phyloP scores from a whole-genome alignment of 495 filamentous ascomycete genomes.

The Neohortaea acidophila region DNA sequence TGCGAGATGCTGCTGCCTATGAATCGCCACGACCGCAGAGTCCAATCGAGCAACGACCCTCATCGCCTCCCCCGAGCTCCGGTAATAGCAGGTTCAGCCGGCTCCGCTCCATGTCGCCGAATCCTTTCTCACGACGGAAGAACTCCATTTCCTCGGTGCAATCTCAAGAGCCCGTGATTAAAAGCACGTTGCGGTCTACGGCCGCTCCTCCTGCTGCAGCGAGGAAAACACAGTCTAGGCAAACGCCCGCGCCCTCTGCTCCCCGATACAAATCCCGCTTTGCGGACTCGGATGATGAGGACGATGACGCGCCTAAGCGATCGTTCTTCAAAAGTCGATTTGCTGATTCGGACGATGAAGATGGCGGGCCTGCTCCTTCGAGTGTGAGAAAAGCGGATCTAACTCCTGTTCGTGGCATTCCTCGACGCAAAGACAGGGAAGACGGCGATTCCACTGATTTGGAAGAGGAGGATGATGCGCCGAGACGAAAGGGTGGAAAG shows the following conservation, averaged over 20 bases:
- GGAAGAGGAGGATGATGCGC: constrained; percentile 20
- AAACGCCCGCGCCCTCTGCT: no score
- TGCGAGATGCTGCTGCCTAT: no score
- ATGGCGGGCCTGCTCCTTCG: constrained; percentile 27
- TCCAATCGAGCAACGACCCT: no score
- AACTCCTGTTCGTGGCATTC: constrained; percentile 51
- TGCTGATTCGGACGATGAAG: constrained; percentile 69
- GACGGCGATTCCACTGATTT: constrained; percentile 50
- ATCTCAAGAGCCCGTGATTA: not conserved
- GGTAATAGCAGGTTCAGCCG: no score
- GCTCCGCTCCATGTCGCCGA: no score
- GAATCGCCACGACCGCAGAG: no score
- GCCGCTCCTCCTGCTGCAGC: constrained; percentile 25
- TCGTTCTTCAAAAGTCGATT: constrained; percentile 53
- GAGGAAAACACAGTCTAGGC: no score
- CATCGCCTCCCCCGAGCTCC: no score
- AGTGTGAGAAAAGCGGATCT: constrained; percentile 22
- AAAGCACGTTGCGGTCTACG: not conserved
- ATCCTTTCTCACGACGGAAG: no score
- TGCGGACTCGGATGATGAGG: constrained; percentile 53
- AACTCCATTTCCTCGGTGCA: no score
- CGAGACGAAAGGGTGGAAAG: constrained; percentile 2
- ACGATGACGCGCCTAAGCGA: constrained; percentile 18
- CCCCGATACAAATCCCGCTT: constrained; percentile 40
- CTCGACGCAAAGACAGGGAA: constrained; percentile 40